Base-by-base conservation (phyloP, 2,329 filamentous ascomycete species). In the Cordyceps fumosorosea region DNA sequence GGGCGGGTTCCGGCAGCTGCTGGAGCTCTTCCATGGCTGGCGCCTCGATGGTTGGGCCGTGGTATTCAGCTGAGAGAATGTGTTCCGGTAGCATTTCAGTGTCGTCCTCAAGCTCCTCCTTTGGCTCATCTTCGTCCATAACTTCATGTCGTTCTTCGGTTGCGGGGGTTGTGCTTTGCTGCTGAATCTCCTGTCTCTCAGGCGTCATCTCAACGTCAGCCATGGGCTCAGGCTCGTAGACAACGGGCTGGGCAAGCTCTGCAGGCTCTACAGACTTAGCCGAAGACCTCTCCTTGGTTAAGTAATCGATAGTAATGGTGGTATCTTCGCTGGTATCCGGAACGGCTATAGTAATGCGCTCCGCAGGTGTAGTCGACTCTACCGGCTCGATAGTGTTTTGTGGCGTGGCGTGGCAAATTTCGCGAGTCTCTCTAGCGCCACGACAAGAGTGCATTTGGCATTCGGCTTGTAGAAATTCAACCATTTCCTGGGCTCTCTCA, bases 391-490 rank as follows among this genome's bases (percentile, higher is more conserved):
- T 24, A 45, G 22, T 57, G 40, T 50, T 42, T 50, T 11, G 52
- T 24, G 24, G 29, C 6, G 44, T 57, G 14, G 22, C 40, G 18
- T 44, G 48, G 1, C 7, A 20, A 10, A 47, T 16, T 22, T 63
- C 52, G 12, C 56, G 24, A 61, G 68, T 68, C 0, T 69, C 66
- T 62, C 77, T 81, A 64, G 77, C 81, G 70, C 86, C 88, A 1
- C 82, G 77, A 75, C 89, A 91, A 73, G 83, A 85, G 53, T 82
- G 81, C 66, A 92, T 81, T 56, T 85, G 81, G 71, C 88, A 91
- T 72, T 93, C 89, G 60, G 89, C 82, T 69, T 90, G 84, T 71
- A 93, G 78, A 73, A 91, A 93, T 37, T 92, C 88, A 54, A 91
- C 80, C 69, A 89, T 84, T 64, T 91, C 89, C 65, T 88, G 80